Base-by-base conservation (phyloP, 2,329 filamentous ascomycete species). In the Chrysosporium keratinophilum region DNA sequence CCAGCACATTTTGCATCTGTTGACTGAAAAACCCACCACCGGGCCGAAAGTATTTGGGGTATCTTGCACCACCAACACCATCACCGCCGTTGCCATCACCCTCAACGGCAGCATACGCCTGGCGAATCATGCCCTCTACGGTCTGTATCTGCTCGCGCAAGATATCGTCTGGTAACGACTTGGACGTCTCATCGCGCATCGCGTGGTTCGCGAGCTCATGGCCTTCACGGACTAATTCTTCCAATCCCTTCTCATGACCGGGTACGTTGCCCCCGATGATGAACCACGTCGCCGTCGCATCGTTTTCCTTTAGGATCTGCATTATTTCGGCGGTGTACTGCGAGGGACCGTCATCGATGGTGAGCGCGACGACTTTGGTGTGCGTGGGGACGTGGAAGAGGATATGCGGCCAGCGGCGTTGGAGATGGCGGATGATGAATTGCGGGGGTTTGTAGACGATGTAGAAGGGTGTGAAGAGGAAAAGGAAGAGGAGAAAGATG, bases 341-440 rank as follows among this genome's bases (percentile, higher is more conserved):
- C 1, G 85, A 90, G 0, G 89, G 89, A 28, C 83, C 85, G 70
- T 95, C 89, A 72, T 95, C 89, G 63, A 95, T 84, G 1, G 88
- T 95, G 39, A 96, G 76, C 0, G 87, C 89, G 15, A 95, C 76
- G 23, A 91, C 70, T 63, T 84, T 87, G 7, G 71, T 62, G 1
- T 78, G 76, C 0, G 73, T 67, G 15, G 60, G 50, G 28, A 86
- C 77, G 60, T 87, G 83, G 76, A 85, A 95, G 12, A 95, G 76
- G 2, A 94, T 85, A 62, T 89, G 83, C 1, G 87, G 87, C 78
- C 85, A 90, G 57, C 78, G 81, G 60, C 72, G 72, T 62, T 83
- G 78, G 56, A 94, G 80, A 72, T 85, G 84, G 54, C 74, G 71
- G 65, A 95, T 85, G 35, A 95, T 69, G 44, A 78, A 68, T n/a